Percentiles rank a stretch among this genome's conserved stretches.
Conservation (phyloP, 2,329 filamentous ascomycete genomes). For the Dactylellina sp. region DNA sequence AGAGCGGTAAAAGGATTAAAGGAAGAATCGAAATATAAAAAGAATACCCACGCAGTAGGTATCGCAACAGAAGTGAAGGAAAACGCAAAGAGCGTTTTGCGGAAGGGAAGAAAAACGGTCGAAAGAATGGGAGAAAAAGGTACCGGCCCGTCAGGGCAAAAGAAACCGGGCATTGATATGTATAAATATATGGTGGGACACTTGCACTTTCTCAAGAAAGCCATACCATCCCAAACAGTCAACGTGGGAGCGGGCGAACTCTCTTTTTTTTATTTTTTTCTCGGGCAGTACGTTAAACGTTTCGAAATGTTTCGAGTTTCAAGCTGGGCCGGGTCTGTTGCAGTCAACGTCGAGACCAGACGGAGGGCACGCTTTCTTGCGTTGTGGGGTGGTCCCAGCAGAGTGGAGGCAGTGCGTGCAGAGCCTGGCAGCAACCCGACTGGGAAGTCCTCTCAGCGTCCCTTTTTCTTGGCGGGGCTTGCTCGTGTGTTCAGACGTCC, state of each 20-base stretch:
- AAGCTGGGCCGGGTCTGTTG: constrained; percentile 37
- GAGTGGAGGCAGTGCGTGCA: background rate
- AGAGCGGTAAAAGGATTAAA: background rate
- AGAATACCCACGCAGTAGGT: constrained; percentile 4
- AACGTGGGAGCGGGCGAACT: background rate
- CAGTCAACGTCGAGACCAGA: constrained; percentile 14
- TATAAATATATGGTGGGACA: constrained; percentile 8
- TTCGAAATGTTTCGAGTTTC: constrained; percentile 55
- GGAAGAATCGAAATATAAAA: constrained; percentile 1
- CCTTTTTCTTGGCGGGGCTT: constrained; percentile 1
- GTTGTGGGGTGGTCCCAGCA: background rate
- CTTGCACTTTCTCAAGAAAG: background rate
- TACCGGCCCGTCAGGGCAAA: constrained; percentile 30
- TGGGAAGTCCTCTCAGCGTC: background rate
- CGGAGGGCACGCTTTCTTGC: background rate
- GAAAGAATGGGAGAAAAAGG: constrained; percentile 21
- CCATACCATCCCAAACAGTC: background rate
- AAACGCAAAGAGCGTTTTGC: constrained; percentile 1
- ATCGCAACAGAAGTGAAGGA: constrained; percentile 6
- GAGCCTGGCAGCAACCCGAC: constrained; percentile 23
- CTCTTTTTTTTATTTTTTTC: too few species aligned
- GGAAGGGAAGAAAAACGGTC: constrained; percentile 1
- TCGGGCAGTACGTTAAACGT: constrained; percentile 29
- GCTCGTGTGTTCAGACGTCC: constrained; percentile 44
- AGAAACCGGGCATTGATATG: background rate